Percentiles rank a stretch among this genome's conserved stretches.
Evolutionary conservation across 1,284 basidiomycete species (phyloP).

Genomic region (Sporisorium graminicola): DNA sequence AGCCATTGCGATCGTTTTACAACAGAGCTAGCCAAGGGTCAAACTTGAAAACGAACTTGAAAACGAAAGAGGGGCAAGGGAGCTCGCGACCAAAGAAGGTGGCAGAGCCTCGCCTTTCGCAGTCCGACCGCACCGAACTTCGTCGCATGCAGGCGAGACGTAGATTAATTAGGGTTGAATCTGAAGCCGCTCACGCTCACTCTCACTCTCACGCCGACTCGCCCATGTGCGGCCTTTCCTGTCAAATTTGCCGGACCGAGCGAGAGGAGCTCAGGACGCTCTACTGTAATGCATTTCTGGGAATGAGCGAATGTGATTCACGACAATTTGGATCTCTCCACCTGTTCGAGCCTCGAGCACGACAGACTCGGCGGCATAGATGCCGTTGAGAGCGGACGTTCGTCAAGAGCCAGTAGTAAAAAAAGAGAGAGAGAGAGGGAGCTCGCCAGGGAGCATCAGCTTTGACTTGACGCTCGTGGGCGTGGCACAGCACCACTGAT

Average conservation of each 20-base stretch:
- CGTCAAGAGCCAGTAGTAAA: not conserved
- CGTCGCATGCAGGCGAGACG: not conserved
- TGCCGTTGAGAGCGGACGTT: not conserved
- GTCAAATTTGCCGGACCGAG: not conserved
- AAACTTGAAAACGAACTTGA: not conserved
- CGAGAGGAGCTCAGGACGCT: too few relatives aligned
- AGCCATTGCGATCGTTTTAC: too few relatives aligned
- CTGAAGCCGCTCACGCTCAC: not conserved
- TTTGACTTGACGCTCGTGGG: not conserved
- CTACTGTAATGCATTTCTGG: too few relatives aligned
- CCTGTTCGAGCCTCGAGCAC: too few relatives aligned
- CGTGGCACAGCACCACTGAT: not conserved
- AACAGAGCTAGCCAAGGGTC: too few relatives aligned
- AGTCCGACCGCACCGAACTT: not conserved
- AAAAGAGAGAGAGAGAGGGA: not conserved
- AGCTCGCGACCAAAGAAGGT: too few relatives aligned
- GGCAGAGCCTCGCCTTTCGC: not conserved
- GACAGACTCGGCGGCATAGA: too few relatives aligned
- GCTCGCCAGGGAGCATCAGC: not conserved
- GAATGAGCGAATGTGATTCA: too few relatives aligned
- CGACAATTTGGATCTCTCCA: too few relatives aligned
- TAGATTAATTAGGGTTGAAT: not conserved
- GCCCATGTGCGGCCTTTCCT: not conserved
- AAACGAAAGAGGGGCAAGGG: not conserved
- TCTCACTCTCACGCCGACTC: not conserved